Evolutionary conservation across 768 basidiomycete species (phyloP).

Genomic region (Pisolithus tinctorius): DNA sequence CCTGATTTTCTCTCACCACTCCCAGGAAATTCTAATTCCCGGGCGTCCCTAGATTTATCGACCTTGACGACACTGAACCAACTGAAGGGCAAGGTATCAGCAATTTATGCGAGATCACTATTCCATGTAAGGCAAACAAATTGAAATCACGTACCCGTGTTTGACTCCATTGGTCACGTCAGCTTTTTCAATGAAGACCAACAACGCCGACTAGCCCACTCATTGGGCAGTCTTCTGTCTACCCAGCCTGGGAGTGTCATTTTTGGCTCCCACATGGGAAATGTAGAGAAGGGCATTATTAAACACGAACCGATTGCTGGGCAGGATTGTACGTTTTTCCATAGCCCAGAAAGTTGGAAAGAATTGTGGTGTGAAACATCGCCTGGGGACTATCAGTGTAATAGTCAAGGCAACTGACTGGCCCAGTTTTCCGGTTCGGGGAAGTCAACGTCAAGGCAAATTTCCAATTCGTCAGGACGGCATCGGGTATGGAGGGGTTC

Average conservation of each 20-base stretch:
- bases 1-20: conserved; percentile 32
- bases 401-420: background rate
- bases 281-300: conserved; percentile 7
- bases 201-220: conserved; percentile 19
- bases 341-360: conserved; percentile 22
- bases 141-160: too few relatives aligned
- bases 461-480: background rate
- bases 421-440: conserved; percentile 14
- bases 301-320: background rate
- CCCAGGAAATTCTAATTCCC: conserved; percentile 12
- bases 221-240: conserved; percentile 22
- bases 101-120: conserved; percentile 43
- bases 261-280: conserved; percentile 24
- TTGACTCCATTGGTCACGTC: background rate
- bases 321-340: conserved; percentile 14
- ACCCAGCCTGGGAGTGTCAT: conserved; percentile 22
- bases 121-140: conserved; percentile 27
- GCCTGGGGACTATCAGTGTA: background rate
- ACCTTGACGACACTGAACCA: conserved; percentile 37
- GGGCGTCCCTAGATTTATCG: conserved; percentile 17
- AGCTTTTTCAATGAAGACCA: conserved; percentile 22
- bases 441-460: background rate
- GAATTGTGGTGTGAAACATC: conserved; percentile 18
- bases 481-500: background rate
- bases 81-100: conserved; percentile 40